phyloP scores from a whole-genome alignment of 1,284 basidiomycete species.

The Chiua sp. region DNA sequence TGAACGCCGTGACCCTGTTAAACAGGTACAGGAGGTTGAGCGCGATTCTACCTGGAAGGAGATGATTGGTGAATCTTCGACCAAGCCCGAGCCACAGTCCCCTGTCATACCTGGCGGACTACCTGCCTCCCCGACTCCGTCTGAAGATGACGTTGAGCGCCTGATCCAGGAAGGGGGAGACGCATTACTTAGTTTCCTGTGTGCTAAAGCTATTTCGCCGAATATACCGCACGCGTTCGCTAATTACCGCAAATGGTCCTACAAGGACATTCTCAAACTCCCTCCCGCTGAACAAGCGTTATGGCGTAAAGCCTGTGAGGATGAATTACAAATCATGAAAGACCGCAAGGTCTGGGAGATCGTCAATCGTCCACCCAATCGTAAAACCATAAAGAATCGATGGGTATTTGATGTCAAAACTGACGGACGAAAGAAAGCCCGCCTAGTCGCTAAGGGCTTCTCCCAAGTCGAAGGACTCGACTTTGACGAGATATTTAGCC shows the following conservation, averaged over 20 bases:
- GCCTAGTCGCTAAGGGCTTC: constrained; percentile 50
- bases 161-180: too few species aligned
- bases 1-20: too few species aligned
- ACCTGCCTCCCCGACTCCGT: too few species aligned
- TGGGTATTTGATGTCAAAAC: constrained; percentile 48
- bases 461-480: constrained; percentile 41
- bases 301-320: not conserved
- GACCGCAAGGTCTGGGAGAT: constrained; percentile 3
- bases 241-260: not conserved
- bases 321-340: not conserved
- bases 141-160: too few species aligned
- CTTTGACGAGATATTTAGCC: constrained; percentile 47
- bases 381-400: constrained; percentile 34
- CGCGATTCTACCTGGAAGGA: too few species aligned
- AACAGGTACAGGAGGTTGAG: too few species aligned
- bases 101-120: too few species aligned
- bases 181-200: too few species aligned
- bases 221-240: too few species aligned
- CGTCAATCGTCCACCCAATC: constrained; percentile 22
- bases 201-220: too few species aligned
- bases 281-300: not conserved
- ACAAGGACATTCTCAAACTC: not conserved
- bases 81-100: too few species aligned
- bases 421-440: constrained; percentile 40
- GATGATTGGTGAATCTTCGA: too few species aligned